Evolutionary conservation across 345 rosid genomes (phyloP).

Genomic region (Euphorbia pulcherrima): DNA sequence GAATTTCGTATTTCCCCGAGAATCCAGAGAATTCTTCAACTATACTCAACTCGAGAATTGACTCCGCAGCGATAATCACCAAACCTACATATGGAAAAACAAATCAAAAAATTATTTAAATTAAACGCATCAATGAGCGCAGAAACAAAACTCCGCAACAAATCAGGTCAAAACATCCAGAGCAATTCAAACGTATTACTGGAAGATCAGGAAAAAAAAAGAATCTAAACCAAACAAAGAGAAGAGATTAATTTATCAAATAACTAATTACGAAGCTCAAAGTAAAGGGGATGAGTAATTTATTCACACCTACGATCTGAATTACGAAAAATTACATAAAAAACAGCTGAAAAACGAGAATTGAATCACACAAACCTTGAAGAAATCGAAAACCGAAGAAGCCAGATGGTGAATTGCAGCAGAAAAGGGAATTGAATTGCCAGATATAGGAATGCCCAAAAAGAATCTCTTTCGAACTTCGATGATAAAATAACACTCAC

Average conservation of each 20-base stretch:
- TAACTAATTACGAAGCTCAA: not conserved
- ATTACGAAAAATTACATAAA: constrained; percentile 16
- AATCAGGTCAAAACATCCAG: not conserved
- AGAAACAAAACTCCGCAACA: not conserved
- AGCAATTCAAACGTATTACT: not conserved
- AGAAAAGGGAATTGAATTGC: not conserved
- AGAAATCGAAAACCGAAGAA: not conserved
- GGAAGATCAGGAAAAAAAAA: not conserved
- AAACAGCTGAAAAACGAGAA: constrained; percentile 12
- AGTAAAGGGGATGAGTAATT: not conserved
- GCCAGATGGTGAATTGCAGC: not conserved
- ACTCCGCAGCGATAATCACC: not conserved
- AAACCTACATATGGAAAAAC: not conserved
- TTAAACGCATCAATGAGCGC: not conserved
- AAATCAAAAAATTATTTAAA: not conserved
- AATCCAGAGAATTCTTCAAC: not conserved
- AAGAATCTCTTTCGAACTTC: constrained; percentile 30
- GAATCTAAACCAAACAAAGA: constrained; percentile 12
- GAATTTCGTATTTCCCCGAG: not conserved
- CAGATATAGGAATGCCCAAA: constrained; percentile 22
- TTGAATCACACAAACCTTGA: not conserved
- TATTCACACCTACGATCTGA: constrained; percentile 41
- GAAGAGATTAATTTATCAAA: constrained; percentile 2
- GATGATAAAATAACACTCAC: not conserved
- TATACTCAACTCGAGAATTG: constrained; percentile 2